A percentile compares a stretch with the other conserved stretches of the same genome.
Conservation (phyloP, 1,139 yeast genomes). For the Hyphopichia khmerensis region DNA sequence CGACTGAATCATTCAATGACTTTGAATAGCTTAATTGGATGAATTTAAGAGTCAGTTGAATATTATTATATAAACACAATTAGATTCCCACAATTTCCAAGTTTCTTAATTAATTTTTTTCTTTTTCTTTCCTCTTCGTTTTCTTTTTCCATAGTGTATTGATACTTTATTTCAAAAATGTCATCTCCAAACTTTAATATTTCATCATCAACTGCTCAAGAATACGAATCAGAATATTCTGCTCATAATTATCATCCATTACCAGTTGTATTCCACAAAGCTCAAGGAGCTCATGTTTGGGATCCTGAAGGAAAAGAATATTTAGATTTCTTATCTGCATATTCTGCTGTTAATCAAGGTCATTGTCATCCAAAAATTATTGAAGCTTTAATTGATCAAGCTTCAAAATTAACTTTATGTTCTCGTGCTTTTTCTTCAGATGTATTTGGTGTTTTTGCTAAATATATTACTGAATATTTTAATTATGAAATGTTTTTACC, state of each 20-base stretch:
- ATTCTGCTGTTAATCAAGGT: constrained; percentile 97
- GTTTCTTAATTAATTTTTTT: neutral
- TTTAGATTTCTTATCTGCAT: constrained; percentile 86
- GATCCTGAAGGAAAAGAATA: constrained; percentile 94
- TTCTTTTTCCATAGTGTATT: too few relatives aligned
- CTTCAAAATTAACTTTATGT: constrained; percentile 76
- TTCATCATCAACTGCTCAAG: constrained; percentile 64
- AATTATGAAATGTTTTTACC: constrained; percentile 92
- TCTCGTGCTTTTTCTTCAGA: constrained; percentile 94
- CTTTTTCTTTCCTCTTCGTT: neutral
- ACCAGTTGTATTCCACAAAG: constrained; percentile 89
- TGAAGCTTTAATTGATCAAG: constrained; percentile 83
- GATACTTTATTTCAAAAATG: constrained; percentile 8
- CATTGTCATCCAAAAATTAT: constrained; percentile 96
- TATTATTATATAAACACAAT: too few relatives aligned
- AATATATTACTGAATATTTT: constrained; percentile 85
- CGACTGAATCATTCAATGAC: constrained; percentile 5
- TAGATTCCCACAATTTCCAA: too few relatives aligned
- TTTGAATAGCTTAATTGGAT: too few relatives aligned
- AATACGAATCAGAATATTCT: constrained; percentile 76
- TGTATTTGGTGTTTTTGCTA: constrained; percentile 83
- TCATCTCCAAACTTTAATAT: constrained; percentile 35
- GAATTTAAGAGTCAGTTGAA: too few relatives aligned
- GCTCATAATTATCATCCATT: constrained; percentile 98
- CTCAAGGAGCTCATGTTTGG: constrained; percentile 93